phyloP scores from a whole-genome alignment of 768 basidiomycete genomes.

The Termitomyces sp. region DNA sequence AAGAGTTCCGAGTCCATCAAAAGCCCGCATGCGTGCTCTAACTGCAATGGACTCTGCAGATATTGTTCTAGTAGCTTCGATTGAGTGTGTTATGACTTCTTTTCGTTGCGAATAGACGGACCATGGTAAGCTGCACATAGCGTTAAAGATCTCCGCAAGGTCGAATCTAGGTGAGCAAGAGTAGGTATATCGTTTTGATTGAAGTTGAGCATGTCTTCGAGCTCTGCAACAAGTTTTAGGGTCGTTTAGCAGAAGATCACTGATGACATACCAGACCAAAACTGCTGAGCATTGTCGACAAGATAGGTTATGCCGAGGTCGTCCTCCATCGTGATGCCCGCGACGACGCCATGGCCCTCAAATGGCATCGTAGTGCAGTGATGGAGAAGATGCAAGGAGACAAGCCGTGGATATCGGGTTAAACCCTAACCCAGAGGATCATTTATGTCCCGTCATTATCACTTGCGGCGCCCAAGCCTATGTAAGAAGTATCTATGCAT shows the following conservation, averaged over 20 bases:
- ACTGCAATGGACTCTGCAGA: constrained; percentile 74
- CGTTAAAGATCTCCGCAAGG: constrained; percentile 68
- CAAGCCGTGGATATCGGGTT: background rate
- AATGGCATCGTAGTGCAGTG: constrained; percentile 17
- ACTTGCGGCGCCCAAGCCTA: no score
- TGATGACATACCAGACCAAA: constrained; percentile 73
- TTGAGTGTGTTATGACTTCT: background rate
- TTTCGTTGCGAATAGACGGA: constrained; percentile 25
- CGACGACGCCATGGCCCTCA: constrained; percentile 17
- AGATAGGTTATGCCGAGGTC: constrained; percentile 77
- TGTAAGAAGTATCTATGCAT: no score
- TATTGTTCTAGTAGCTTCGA: constrained; percentile 63
- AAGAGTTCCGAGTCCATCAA: constrained; percentile 86
- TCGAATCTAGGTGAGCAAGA: constrained; percentile 71
- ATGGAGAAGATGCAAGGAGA: background rate
- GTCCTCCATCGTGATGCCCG: constrained; percentile 48
- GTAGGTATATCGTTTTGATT: constrained; percentile 58
- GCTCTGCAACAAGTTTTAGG: constrained; percentile 44
- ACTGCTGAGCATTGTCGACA: constrained; percentile 80
- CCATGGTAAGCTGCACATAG: constrained; percentile 87
- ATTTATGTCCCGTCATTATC: no score
- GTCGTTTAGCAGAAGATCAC: background rate
- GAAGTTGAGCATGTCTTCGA: constrained; percentile 75
- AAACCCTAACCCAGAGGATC: constrained; percentile 8
- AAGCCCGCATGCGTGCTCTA: constrained; percentile 75